A percentile compares a stretch with the other conserved stretches of the same genome.
Evolutionary conservation across 2,329 filamentous ascomycete genomes (phyloP).

Genomic region (Fusarium devonianum): DNA sequence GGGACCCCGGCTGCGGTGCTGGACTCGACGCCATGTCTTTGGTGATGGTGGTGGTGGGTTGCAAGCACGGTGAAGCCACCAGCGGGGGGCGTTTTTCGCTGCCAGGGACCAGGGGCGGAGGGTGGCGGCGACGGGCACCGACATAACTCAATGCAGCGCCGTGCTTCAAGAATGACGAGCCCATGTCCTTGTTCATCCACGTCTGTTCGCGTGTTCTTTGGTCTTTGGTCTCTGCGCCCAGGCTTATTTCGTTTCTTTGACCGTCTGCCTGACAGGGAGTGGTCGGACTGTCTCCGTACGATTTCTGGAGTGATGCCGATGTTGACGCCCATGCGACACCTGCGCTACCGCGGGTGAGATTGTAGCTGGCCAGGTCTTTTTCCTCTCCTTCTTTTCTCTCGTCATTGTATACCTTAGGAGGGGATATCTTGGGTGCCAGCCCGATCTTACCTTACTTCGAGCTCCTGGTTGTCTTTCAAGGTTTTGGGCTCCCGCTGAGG

Average conservation of each 20-base stretch:
- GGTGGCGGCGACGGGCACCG: constrained; percentile 29
- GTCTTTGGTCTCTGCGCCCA: constrained; percentile 5
- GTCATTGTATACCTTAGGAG: constrained; percentile 9
- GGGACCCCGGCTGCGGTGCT: constrained; percentile 25
- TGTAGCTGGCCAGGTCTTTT: constrained; percentile 8
- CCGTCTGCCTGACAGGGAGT: constrained; percentile 2
- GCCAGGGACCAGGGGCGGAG: constrained; percentile 35
- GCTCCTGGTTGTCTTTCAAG: neutral
- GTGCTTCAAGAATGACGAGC: constrained; percentile 24
- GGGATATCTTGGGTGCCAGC: constrained; percentile 12
- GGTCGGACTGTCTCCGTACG: constrained; percentile 8
- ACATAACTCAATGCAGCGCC: constrained; percentile 36
- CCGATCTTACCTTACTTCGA: neutral
- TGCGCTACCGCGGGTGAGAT: constrained; percentile 10
- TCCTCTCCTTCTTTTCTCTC: neutral
- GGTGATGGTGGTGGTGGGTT: constrained; percentile 19
- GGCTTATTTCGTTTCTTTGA: constrained; percentile 7
- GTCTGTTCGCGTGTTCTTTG: constrained; percentile 5
- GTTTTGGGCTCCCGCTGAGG: too few relatives aligned
- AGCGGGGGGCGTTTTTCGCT: constrained; percentile 3
- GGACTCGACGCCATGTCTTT: constrained; percentile 17
- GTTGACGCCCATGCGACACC: constrained; percentile 10
- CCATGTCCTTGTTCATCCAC: constrained; percentile 21
- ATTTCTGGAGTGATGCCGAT: constrained; percentile 17
- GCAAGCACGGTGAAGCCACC: constrained; percentile 24